Conservation (phyloP, 129 eudicot species). For the Saussurea involucrata region DNA sequence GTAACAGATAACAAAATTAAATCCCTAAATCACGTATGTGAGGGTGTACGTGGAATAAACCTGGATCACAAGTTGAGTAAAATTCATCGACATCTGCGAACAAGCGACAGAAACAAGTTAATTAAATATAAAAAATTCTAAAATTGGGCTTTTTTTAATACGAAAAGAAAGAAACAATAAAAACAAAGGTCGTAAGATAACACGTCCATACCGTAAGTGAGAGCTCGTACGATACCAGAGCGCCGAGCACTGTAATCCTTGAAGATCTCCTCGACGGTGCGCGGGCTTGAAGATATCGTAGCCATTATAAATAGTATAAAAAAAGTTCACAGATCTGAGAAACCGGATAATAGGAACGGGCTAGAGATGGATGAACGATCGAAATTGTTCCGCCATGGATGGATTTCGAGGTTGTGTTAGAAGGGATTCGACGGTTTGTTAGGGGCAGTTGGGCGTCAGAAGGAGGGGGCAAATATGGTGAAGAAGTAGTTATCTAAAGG, state of each 20-base stretch:
- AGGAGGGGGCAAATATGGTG: background rate
- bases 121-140: background rate
- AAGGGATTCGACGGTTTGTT: slow-evolving; percentile 6
- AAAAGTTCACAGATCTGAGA: background rate
- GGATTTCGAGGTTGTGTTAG: slow-evolving; percentile 8
- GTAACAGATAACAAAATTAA: background rate
- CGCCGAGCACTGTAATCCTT: slow-evolving; percentile 56
- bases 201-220: slow-evolving; percentile 41
- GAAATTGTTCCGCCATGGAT: slow-evolving; percentile 12
- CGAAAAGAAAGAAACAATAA: background rate
- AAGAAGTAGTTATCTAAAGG: background rate
- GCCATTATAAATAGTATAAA: slow-evolving; percentile 31
- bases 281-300: slow-evolving; percentile 51
- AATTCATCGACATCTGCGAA: slow-evolving; percentile 63
- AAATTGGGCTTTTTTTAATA: background rate
- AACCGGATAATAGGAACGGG: background rate
- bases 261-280: slow-evolving; percentile 69
- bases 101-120: background rate
- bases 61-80: slow-evolving; percentile 67
- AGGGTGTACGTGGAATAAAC: slow-evolving; percentile 14
- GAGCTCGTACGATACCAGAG: slow-evolving; percentile 55
- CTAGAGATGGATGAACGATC: background rate
- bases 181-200: background rate
- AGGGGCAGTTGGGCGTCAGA: slow-evolving; percentile 13
- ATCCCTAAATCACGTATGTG: background rate